phyloP scores from a whole-genome alignment of 139 green algal genomes.

The Limnomonas spitsbergensis region DNA sequence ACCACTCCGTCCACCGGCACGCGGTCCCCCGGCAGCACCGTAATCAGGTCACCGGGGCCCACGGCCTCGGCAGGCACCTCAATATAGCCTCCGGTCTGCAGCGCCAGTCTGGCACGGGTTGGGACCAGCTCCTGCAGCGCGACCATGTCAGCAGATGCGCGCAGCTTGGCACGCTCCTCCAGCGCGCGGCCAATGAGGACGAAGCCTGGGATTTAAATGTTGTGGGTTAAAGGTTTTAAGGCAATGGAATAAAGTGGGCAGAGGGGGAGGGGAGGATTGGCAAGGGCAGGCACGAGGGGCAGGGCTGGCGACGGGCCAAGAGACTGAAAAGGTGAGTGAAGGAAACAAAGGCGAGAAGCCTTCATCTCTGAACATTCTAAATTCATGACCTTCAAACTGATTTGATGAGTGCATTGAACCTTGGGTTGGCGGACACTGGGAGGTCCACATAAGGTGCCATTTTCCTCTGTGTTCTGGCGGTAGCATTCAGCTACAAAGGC shows the following conservation, averaged over 20 bases:
- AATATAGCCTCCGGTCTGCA: conserved; percentile 41
- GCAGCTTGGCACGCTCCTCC: conserved; percentile 91
- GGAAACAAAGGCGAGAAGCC: too few species aligned
- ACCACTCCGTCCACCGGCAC: conserved; percentile 84
- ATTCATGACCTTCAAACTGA: too few species aligned
- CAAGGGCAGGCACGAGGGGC: too few species aligned
- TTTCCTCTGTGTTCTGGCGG: too few species aligned
- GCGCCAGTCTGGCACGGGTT: conserved; percentile 62
- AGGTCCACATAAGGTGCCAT: too few species aligned
- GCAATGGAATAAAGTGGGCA: not conserved
- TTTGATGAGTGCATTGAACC: too few species aligned
- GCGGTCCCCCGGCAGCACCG: conserved; percentile 77
- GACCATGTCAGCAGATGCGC: conserved; percentile 84
- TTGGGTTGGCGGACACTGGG: too few species aligned
- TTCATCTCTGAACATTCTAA: too few species aligned
- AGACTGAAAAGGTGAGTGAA: too few species aligned
- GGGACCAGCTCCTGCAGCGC: conserved; percentile 86
- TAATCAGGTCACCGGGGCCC: conserved; percentile 61
- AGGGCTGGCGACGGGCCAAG: too few species aligned
- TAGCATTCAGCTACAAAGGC: too few species aligned
- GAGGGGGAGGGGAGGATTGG: too few species aligned
- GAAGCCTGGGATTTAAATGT: conserved; percentile 44
- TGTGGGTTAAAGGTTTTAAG: not conserved
- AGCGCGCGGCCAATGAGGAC: conserved; percentile 86
- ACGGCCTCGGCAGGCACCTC: conserved; percentile 64